Evolutionary conservation across 2,329 filamentous ascomycete genomes (phyloP).

Genomic region (Aspergillus fructus): DNA sequence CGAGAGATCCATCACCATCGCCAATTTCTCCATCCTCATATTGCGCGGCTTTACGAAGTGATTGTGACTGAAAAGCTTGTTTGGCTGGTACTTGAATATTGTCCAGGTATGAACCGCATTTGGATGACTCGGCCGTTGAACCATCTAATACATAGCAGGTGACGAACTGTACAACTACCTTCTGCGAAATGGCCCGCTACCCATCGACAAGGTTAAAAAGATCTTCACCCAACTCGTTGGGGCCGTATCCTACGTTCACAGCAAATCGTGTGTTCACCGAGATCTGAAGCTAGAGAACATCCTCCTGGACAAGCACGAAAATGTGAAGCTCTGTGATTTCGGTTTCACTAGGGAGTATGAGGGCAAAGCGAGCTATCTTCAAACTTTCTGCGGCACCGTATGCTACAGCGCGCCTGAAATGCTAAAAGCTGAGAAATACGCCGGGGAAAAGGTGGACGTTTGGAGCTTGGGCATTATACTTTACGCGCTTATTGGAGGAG

Average conservation of each 20-base stretch:
- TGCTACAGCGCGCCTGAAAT: slow-evolving; percentile 98
- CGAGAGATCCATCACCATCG: slow-evolving; percentile 98
- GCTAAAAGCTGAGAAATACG: slow-evolving; percentile 97
- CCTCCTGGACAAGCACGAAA: slow-evolving; percentile 90
- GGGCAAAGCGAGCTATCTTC: slow-evolving; percentile 87
- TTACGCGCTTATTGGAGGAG: slow-evolving; percentile 76
- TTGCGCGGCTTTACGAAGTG: slow-evolving; percentile 93
- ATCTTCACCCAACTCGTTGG: slow-evolving; percentile 96
- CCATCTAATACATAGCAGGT: slow-evolving; percentile 51
- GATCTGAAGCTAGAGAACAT: slow-evolving; percentile 98
- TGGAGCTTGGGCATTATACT: slow-evolving; percentile 96
- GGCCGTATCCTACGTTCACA: slow-evolving; percentile 92
- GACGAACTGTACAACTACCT: slow-evolving; percentile 98
- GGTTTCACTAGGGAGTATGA: slow-evolving; percentile 98
- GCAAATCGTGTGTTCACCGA: slow-evolving; percentile 91
- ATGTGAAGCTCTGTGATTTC: slow-evolving; percentile 97
- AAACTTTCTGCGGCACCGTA: slow-evolving; percentile 96
- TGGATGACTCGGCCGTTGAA: slow-evolving; percentile 11
- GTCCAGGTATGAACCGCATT: slow-evolving; percentile 64
- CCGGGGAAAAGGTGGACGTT: slow-evolving; percentile 95
- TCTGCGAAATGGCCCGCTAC: slow-evolving; percentile 78
- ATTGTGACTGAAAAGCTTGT: slow-evolving; percentile 94
- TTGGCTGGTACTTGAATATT: slow-evolving; percentile 97
- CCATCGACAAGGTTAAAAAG: slow-evolving; percentile 83
- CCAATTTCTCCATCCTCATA: slow-evolving; percentile 96